These are phyloP conservation scores for Aspergillus brunneoviolaceus DNA, from an alignment of 2,329 filamentous ascomycete genomes.

Conservation along the genomic window DNA sequence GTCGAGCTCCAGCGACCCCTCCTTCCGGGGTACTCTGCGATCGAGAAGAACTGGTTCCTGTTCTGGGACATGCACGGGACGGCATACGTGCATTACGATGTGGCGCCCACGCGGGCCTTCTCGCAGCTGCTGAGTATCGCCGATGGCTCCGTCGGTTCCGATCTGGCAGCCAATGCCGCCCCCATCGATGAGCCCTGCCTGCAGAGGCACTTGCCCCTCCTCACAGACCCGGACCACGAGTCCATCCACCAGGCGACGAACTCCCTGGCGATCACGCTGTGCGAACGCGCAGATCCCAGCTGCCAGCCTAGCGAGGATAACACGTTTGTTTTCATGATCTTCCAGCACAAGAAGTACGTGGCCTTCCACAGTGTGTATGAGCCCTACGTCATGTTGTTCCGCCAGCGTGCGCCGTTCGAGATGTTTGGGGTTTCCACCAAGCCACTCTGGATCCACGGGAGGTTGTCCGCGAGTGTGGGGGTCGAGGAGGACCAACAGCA, in stretches of 20 bases:
- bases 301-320: conserved; percentile 49
- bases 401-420: conserved; percentile 50
- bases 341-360: conserved; percentile 56
- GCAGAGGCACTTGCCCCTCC: conserved; percentile 45
- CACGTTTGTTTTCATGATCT: conserved; percentile 56
- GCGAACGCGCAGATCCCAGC: conserved; percentile 46
- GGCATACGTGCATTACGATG: conserved; percentile 56
- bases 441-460: conserved; percentile 58
- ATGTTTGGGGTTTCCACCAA: conserved; percentile 51
- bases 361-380: conserved; percentile 55
- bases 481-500: conserved; percentile 31
- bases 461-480: conserved; percentile 28
- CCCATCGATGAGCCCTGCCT: conserved; percentile 50
- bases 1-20: conserved; percentile 55
- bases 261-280: conserved; percentile 57
- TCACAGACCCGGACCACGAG: conserved; percentile 33
- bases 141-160: conserved; percentile 50
- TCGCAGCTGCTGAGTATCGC: conserved; percentile 39
- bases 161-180: conserved; percentile 45
- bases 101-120: conserved; percentile 52
- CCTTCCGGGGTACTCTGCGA: conserved; percentile 34
- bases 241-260: conserved; percentile 62
- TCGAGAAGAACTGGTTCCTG: conserved; percentile 65
- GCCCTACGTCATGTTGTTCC: conserved; percentile 56
- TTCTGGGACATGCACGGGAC: conserved; percentile 56